phyloP scores from a whole-genome alignment of 2,329 filamentous ascomycete species.

The Neurospora sp. region DNA sequence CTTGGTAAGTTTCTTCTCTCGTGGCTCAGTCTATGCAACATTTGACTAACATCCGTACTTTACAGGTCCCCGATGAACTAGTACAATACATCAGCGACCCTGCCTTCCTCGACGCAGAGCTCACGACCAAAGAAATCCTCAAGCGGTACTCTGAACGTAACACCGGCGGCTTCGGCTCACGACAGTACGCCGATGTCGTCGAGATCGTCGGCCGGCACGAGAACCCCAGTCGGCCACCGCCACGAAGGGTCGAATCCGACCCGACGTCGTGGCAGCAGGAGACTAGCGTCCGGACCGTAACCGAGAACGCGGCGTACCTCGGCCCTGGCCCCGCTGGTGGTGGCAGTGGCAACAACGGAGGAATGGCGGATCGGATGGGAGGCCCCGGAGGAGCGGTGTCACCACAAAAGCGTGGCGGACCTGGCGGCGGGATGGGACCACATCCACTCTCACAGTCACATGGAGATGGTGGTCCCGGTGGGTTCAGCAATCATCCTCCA shows the following conservation, averaged over 20 bases:
- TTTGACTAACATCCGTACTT: constrained; percentile 15
- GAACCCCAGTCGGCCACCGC: constrained; percentile 44
- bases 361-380: constrained; percentile 17
- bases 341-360: constrained; percentile 39
- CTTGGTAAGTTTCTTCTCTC: constrained; percentile 55
- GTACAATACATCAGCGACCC: constrained; percentile 78
- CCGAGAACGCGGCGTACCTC: constrained; percentile 42
- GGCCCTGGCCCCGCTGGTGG: constrained; percentile 30
- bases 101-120: constrained; percentile 72
- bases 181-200: constrained; percentile 50
- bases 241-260: constrained; percentile 72
- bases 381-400: background rate
- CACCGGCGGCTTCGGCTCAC: constrained; percentile 28
- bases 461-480: background rate
- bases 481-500: background rate
- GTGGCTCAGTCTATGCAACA: background rate
- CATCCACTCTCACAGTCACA: background rate
- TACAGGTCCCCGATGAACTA: constrained; percentile 84
- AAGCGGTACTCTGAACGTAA: constrained; percentile 80
- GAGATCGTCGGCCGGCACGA: constrained; percentile 48
- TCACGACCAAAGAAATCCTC: constrained; percentile 94
- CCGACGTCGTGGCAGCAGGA: constrained; percentile 76
- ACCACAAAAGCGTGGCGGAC: background rate
- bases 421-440: background rate
- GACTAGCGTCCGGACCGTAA: constrained; percentile 68